phyloP scores from a whole-genome alignment of 2,329 filamentous ascomycete genomes.

The Cytospora leucostoma region DNA sequence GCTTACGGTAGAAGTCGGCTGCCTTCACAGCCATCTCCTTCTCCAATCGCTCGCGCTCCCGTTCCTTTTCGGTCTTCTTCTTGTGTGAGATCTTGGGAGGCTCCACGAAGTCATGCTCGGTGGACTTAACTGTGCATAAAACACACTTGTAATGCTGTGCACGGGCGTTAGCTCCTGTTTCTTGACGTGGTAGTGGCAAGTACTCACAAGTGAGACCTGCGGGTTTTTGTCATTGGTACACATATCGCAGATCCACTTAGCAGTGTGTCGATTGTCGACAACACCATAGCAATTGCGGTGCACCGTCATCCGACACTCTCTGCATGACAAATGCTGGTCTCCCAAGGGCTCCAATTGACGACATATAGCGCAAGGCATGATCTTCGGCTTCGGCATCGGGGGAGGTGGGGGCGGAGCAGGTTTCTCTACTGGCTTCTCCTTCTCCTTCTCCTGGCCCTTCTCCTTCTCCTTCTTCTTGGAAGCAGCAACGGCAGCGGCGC shows the following conservation, averaged over 20 bases:
- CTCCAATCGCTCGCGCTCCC: slow-evolving; percentile 83
- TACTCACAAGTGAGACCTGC: slow-evolving; percentile 81
- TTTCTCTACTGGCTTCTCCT: slow-evolving; percentile 55
- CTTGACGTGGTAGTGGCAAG: background rate
- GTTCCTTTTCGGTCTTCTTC: slow-evolving; percentile 85
- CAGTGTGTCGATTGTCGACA: slow-evolving; percentile 64
- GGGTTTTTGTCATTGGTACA: slow-evolving; percentile 93
- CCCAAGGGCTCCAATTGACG: slow-evolving; percentile 69
- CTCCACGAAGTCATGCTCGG: slow-evolving; percentile 81
- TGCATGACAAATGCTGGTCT: slow-evolving; percentile 75
- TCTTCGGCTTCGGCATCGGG: slow-evolving; percentile 75
- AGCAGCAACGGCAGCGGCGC: slow-evolving; percentile 20
- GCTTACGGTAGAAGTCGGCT: slow-evolving; percentile 78
- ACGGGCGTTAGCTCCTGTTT: slow-evolving; percentile 11
- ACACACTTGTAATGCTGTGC: slow-evolving; percentile 84
- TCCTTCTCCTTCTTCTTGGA: slow-evolving; percentile 49
- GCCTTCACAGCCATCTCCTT: slow-evolving; percentile 79
- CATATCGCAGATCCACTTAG: slow-evolving; percentile 95
- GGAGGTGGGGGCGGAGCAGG: slow-evolving; percentile 67
- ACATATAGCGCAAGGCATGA: slow-evolving; percentile 85
- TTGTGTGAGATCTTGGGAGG: slow-evolving; percentile 79
- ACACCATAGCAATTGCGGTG: slow-evolving; percentile 94
- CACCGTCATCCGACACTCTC: slow-evolving; percentile 87
- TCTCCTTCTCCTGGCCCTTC: slow-evolving; percentile 50
- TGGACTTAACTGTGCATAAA: slow-evolving; percentile 81